These are phyloP conservation scores for Euphorbia peplus DNA, from an alignment of 345 rosid genomes.

Conservation along the genomic window DNA sequence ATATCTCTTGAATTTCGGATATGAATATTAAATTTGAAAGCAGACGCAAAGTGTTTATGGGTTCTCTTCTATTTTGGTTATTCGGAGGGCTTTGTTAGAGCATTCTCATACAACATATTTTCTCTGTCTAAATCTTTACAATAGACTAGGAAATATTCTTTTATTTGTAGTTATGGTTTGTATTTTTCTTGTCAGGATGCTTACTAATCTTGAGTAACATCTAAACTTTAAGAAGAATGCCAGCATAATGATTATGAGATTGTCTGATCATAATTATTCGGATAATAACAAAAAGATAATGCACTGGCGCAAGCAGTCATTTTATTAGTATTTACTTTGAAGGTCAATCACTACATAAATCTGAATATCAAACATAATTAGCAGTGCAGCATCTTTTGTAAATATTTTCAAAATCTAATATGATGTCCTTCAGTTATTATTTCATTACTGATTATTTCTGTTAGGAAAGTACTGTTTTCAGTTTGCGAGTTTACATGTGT, in stretches of 20 bases:
- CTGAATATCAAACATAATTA: no score
- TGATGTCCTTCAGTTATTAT: no score
- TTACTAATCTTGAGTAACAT: background rate
- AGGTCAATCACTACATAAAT: no score
- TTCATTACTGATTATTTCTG: no score
- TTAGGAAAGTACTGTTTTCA: no score
- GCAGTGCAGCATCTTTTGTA: no score
- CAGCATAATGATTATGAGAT: background rate
- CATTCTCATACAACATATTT: background rate
- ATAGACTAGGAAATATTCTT: no score
- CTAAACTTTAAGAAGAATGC: background rate
- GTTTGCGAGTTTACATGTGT: background rate
- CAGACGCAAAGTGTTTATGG: background rate
- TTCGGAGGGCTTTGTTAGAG: background rate
- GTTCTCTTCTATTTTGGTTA: no score
- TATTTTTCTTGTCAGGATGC: background rate
- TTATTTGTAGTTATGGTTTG: background rate
- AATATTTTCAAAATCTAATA: no score
- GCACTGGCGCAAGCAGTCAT: background rate
- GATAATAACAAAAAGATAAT: background rate
- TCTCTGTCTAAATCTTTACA: background rate
- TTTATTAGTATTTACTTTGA: conserved; percentile 4
- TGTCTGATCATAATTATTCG: background rate
- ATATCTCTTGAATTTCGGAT: background rate
- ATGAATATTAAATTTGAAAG: background rate